phyloP scores from a whole-genome alignment of 192 early-diverging fungal species.

The Jimgerdemannia flammicorona region DNA sequence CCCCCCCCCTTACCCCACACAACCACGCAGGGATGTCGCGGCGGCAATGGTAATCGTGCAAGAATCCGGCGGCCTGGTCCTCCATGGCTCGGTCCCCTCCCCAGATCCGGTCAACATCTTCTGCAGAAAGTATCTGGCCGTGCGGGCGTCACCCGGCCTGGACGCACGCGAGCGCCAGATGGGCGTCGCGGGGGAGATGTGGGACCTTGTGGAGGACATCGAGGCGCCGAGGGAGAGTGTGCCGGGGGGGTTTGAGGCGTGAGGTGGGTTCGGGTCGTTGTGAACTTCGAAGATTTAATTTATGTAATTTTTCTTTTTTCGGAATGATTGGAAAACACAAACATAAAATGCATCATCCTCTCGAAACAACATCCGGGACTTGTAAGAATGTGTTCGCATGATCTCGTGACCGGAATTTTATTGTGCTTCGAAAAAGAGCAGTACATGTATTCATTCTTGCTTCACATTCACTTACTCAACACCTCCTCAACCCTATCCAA shows the following conservation, averaged over 20 bases:
- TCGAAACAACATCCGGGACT: neutral
- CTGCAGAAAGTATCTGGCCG: conserved; percentile 47
- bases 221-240: conserved; percentile 36
- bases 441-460: neutral
- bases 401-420: neutral
- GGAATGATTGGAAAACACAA: too few species aligned
- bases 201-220: conserved; percentile 55
- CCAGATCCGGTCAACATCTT: conserved; percentile 37
- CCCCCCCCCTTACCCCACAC: neutral
- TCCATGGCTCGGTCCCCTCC: conserved; percentile 45
- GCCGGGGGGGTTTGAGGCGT: conserved; percentile 23
- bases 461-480: neutral
- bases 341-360: neutral
- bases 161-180: conserved; percentile 41
- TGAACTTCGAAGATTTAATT: too few species aligned
- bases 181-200: conserved; percentile 52
- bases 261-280: too few species aligned
- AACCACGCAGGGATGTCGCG: conserved; percentile 78
- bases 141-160: conserved; percentile 39
- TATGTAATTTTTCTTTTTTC: too few species aligned
- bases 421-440: neutral
- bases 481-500: conserved; percentile 56
- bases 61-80: conserved; percentile 81
- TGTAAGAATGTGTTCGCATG: neutral
- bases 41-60: conserved; percentile 80